phyloP scores from a whole-genome alignment of 2,329 filamentous ascomycete genomes.

The Periglandula ipomoeae region DNA sequence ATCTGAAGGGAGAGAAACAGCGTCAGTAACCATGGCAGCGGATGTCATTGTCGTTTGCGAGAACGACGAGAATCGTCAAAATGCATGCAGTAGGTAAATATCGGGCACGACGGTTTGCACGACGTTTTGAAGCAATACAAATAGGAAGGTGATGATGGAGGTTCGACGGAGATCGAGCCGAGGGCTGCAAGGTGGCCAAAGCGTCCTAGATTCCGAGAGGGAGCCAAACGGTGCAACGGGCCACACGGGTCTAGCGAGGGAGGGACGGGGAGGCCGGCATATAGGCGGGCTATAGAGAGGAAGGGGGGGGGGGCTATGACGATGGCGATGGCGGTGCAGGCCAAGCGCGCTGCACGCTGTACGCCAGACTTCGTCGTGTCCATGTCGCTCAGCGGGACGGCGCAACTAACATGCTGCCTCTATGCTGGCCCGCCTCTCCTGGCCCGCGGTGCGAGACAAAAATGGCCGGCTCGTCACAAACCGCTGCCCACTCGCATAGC shows the following conservation, averaged over 20 bases:
- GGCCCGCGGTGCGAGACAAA: neutral
- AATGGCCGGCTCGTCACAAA: neutral
- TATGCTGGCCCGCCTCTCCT: neutral
- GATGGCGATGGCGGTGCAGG: too few species aligned
- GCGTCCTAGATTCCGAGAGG: neutral
- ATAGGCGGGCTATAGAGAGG: neutral
- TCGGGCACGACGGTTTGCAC: neutral
- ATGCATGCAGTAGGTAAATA: neutral
- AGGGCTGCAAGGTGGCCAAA: neutral
- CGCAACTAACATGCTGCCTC: neutral
- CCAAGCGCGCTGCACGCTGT: neutral
- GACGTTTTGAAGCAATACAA: neutral
- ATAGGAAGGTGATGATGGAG: neutral
- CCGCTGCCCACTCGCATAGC: neutral
- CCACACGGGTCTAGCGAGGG: neutral
- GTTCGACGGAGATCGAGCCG: neutral
- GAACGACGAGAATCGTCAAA: neutral
- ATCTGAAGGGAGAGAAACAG: slow-evolving; percentile 29
- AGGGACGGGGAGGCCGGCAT: neutral
- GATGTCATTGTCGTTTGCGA: neutral
- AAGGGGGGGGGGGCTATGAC: too few species aligned
- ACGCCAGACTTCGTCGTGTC: neutral
- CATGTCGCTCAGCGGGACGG: too few species aligned
- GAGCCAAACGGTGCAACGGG: neutral
- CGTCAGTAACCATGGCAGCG: slow-evolving; percentile 23